Conservation (phyloP, 2,329 filamentous ascomycete genomes). For the Cordyceps cicadae region DNA sequence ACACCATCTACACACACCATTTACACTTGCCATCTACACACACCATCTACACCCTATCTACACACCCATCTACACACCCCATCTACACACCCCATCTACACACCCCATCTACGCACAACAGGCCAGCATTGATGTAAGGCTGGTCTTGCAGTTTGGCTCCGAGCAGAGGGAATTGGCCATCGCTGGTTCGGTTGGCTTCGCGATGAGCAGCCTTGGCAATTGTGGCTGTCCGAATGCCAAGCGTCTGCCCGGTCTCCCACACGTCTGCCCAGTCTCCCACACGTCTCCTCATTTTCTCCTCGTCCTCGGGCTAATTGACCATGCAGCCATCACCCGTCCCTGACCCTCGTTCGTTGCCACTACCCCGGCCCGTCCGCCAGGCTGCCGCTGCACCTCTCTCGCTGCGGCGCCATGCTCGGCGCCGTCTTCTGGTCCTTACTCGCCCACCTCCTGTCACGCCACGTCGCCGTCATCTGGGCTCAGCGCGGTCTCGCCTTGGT, state of each 20-base stretch:
- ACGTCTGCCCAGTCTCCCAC: neutral
- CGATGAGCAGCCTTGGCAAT: neutral
- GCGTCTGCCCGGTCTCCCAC: neutral
- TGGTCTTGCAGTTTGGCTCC: too few relatives aligned
- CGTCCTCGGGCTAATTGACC: neutral
- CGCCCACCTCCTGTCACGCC: neutral
- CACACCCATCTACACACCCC: neutral
- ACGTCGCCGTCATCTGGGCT: neutral
- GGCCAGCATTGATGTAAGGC: neutral
- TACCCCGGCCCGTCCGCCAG: neutral
- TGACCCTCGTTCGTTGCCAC: neutral
- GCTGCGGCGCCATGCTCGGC: neutral
- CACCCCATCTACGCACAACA: too few relatives aligned
- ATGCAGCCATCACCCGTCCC: neutral
- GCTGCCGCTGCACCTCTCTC: neutral
- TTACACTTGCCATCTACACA: neutral
- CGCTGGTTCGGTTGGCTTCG: neutral
- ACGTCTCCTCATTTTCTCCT: neutral
- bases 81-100: too few relatives aligned
- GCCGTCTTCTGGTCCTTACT: neutral
- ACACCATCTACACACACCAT: neutral
- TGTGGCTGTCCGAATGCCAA: neutral
- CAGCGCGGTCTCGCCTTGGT: neutral
- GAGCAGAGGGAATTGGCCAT: neutral
- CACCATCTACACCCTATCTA: too few relatives aligned